phyloP scores from a whole-genome alignment of 139 green algal species.

The Spirogloea muscicola region DNA sequence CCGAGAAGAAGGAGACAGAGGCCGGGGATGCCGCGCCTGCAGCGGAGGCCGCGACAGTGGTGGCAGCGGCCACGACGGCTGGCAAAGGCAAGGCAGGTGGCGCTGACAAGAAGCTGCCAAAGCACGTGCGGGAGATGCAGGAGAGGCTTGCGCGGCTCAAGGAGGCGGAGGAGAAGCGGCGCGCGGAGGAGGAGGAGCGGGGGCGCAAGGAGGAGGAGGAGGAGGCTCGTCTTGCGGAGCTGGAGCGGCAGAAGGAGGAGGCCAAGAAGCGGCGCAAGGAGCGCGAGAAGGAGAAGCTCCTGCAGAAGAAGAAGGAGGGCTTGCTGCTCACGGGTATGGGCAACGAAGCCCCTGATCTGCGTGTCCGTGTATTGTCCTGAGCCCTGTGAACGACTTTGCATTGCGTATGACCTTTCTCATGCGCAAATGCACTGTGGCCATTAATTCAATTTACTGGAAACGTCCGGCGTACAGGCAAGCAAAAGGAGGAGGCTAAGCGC shows the following conservation, averaged over 20 bases:
- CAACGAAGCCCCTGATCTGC: background rate
- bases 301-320: slow-evolving; percentile 56
- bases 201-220: slow-evolving; percentile 50
- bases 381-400: too few species aligned
- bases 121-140: slow-evolving; percentile 47
- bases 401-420: too few species aligned
- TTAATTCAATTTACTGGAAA: too few species aligned
- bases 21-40: slow-evolving; percentile 45
- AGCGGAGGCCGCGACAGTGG: slow-evolving; percentile 47
- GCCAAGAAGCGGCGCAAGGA: slow-evolving; percentile 51
- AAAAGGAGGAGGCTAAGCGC: slow-evolving; percentile 85
- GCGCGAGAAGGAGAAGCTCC: slow-evolving; percentile 71
- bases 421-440: slow-evolving; percentile 68
- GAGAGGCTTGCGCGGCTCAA: slow-evolving; percentile 56
- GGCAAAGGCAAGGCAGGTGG: background rate
- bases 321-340: slow-evolving; percentile 74
- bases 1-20: slow-evolving; percentile 28
- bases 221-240: slow-evolving; percentile 37
- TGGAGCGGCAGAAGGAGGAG: slow-evolving; percentile 55
- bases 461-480: too few species aligned
- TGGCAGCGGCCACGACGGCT: slow-evolving; percentile 48
- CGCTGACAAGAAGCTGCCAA: slow-evolving; percentile 40
- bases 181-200: slow-evolving; percentile 61
- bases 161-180: slow-evolving; percentile 55
- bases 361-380: background rate